phyloP scores from a whole-genome alignment of 2,329 filamentous ascomycete species.

The Paecilomyces formosus region DNA sequence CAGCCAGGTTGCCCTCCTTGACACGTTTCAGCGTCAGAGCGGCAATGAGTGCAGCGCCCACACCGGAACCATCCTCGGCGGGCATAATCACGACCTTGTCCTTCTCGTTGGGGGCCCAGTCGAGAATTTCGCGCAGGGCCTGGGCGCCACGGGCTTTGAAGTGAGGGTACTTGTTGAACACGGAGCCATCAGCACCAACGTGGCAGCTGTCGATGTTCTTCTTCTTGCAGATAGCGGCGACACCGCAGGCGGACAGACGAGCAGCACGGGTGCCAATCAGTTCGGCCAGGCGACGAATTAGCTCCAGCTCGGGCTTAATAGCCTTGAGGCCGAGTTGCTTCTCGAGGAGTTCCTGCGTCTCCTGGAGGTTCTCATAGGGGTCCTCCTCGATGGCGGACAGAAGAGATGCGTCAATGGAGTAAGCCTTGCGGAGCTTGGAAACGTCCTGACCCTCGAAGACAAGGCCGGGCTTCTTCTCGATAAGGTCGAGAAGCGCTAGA shows the following conservation, averaged over 20 bases:
- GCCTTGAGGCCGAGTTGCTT: conserved; percentile 64
- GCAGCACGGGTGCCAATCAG: conserved; percentile 92
- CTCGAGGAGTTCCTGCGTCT: conserved; percentile 76
- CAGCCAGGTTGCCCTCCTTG: conserved; percentile 51
- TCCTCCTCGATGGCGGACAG: conserved; percentile 90
- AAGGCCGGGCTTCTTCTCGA: conserved; percentile 65
- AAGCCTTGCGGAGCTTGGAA: conserved; percentile 71
- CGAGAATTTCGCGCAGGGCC: conserved; percentile 88
- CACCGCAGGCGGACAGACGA: conserved; percentile 86
- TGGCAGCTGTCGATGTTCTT: conserved; percentile 83
- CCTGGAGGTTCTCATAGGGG: conserved; percentile 87
- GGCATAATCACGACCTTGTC: conserved; percentile 83
- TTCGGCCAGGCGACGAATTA: conserved; percentile 82
- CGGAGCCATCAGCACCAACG: conserved; percentile 91
- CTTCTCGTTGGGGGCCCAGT: conserved; percentile 79
- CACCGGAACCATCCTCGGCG: conserved; percentile 92
- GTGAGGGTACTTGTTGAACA: conserved; percentile 99
- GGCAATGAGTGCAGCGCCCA: conserved; percentile 93
- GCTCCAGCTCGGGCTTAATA: conserved; percentile 73
- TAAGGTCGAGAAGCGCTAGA: conserved; percentile 73
- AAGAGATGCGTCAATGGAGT: conserved; percentile 88
- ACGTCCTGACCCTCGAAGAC: conserved; percentile 84
- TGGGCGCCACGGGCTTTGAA: conserved; percentile 89
- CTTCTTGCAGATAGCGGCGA: conserved; percentile 95
- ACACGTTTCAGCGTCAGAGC: conserved; percentile 58